phyloP scores from a whole-genome alignment of 2,329 filamentous ascomycete species.

The Aphanoascus verrucosus region DNA sequence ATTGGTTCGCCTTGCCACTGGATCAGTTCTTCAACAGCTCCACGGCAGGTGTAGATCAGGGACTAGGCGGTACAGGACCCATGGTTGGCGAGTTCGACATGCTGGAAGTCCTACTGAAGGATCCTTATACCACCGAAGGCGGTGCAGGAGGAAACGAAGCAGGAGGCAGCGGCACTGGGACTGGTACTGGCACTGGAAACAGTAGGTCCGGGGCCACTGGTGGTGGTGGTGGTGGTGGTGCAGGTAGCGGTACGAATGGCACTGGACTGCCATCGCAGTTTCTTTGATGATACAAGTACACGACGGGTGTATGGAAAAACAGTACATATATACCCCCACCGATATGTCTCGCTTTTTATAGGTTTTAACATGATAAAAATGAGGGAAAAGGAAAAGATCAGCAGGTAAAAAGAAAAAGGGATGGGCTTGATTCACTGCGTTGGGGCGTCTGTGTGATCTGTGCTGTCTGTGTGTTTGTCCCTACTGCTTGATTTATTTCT shows the following conservation, averaged over 20 bases:
- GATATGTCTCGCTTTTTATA: background rate
- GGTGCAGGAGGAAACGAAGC: conserved; percentile 15
- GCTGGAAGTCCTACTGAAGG: conserved; percentile 39
- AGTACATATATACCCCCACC: background rate
- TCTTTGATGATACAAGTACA: conserved; percentile 9
- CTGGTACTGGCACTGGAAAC: conserved; percentile 18
- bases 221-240: background rate
- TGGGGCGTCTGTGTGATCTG: too few relatives aligned
- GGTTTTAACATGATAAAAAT: background rate
- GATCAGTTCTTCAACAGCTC: conserved; percentile 47
- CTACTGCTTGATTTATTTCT: too few relatives aligned
- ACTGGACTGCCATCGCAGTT: conserved; percentile 14
- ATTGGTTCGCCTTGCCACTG: conserved; percentile 53
- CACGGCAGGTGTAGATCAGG: conserved; percentile 39
- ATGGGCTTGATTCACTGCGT: too few relatives aligned
- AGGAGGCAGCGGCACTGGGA: background rate
- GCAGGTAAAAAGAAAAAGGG: too few relatives aligned
- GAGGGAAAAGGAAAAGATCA: too few relatives aligned
- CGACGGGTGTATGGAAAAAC: background rate
- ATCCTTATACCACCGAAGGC: conserved; percentile 29
- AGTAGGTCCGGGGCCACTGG: background rate
- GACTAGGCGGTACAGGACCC: conserved; percentile 50
- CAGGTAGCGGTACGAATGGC: conserved; percentile 6
- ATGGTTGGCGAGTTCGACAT: conserved; percentile 47
- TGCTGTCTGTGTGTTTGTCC: too few relatives aligned